Evolutionary conservation across 768 basidiomycete genomes (phyloP), one percentile per base, ranked within the genome.

Genomic region (Lanmaoa rubissima): DNA sequence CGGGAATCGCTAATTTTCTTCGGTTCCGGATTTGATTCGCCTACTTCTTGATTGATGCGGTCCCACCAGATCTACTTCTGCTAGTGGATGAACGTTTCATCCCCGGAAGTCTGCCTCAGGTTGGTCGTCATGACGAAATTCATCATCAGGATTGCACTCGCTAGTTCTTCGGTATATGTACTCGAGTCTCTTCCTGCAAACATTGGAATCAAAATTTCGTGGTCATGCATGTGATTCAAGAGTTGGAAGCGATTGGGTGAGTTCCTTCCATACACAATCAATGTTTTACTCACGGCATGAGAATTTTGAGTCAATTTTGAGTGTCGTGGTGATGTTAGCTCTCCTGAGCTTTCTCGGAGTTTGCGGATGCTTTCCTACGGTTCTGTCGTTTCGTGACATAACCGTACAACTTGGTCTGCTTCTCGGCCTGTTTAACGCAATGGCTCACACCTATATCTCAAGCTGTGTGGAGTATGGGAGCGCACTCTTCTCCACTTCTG

Each of bases 381-480:
- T 38, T n/a, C 43, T 51, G 53, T 55, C 51, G 48, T 53, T 41
- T 43, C 45, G 26, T 63, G 56, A 63, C 64, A 53, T 28, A 28
- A 28, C 28, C 28, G 28, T 28, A 6, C 28, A 28, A 5, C 28
- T 5, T 28, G 28, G 4, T 28, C 28, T 28, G n/a, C 41, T 48
- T 59, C 56, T 45, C 35, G 46, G 56, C 38, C 47, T 19, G 34
- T 57, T 38, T 46, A 44, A 57, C 38, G 46, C 54, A 54, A 55
- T 42, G 43, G 50, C 49, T 55, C 58, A 60, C 56, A 52, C 51
- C 54, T 60, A 60, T 66, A 60, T 55, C 61, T 52, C 53, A 43
- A 45, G 5, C 10, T 36, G 13, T 50, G 24, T 28, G 12, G 47
- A 39, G 45, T 48, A 55, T 48, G 51, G 26, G 46, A 54, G 53